Conservation (phyloP, 306 rosid genomes). For the Lupinus albus region DNA sequence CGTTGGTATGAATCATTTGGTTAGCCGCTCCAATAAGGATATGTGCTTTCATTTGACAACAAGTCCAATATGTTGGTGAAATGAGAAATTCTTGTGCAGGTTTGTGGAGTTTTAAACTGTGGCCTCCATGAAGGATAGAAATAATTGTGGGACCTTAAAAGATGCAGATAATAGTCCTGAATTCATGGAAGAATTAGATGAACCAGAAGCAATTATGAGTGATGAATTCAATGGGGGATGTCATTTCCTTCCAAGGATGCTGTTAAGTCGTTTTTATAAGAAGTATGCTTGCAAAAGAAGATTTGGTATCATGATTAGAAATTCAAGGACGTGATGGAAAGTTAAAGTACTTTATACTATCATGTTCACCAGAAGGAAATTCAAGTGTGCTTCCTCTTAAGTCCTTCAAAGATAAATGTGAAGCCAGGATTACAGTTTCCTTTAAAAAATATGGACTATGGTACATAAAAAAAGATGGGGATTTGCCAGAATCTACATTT, state of each 20-base stretch:
- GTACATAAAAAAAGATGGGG: background rate
- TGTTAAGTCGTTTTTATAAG: background rate
- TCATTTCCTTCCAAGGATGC: background rate
- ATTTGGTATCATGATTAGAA: background rate
- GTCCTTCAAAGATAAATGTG: background rate
- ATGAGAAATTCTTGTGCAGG: conserved; percentile 1
- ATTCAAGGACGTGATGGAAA: background rate
- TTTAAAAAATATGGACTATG: background rate
- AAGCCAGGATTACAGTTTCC: background rate
- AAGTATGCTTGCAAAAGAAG: background rate
- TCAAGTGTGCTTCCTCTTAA: background rate
- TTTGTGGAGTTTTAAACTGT: background rate
- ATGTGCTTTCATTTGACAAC: no score
- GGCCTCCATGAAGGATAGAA: conserved; percentile 2
- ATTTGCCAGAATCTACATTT: no score
- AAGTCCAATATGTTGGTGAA: background rate
- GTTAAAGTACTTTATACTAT: background rate
- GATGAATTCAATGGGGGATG: background rate
- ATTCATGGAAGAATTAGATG: background rate
- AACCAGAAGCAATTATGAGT: background rate
- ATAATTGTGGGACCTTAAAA: background rate
- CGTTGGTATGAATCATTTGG: no score
- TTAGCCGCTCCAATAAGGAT: no score
- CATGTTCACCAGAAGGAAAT: background rate
- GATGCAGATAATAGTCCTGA: background rate